phyloP scores from a whole-genome alignment of 2,329 filamentous ascomycete species.

The Calonectria henricotiae region DNA sequence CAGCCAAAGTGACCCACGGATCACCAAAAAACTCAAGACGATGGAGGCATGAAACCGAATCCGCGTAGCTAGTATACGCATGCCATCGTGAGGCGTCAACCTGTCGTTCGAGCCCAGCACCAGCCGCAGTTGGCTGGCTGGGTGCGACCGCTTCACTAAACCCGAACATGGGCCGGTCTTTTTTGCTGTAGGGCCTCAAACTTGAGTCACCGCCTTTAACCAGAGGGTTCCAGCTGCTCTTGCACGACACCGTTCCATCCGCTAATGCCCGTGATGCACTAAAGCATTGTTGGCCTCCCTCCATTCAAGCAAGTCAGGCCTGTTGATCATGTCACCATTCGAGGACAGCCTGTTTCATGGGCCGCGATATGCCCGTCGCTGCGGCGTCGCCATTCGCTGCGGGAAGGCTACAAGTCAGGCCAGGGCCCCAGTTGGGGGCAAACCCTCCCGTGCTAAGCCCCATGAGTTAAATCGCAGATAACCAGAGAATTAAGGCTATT shows the following conservation, averaged over 20 bases:
- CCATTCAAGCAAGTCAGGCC: slow-evolving; percentile 21
- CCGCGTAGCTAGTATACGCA: slow-evolving; percentile 12
- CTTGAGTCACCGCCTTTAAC: slow-evolving; percentile 26
- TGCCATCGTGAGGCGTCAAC: slow-evolving; percentile 7
- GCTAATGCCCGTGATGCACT: slow-evolving; percentile 23
- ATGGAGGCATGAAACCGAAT: slow-evolving; percentile 18
- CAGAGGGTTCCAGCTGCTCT: slow-evolving; percentile 2
- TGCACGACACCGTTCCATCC: slow-evolving; percentile 22
- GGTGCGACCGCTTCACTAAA: slow-evolving; percentile 1
- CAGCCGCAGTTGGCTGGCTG: slow-evolving; percentile 26
- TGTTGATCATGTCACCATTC: slow-evolving; percentile 24
- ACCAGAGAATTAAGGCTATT: slow-evolving; percentile 21
- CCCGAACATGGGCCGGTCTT: slow-evolving; percentile 5
- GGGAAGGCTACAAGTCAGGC: background rate
- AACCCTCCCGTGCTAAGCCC: slow-evolving; percentile 4
- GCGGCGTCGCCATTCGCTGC: slow-evolving; percentile 25
- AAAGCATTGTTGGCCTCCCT: background rate
- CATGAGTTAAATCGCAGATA: slow-evolving; percentile 24
- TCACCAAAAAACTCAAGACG: background rate
- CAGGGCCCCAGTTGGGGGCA: slow-evolving; percentile 1
- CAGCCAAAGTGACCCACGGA: slow-evolving; percentile 22
- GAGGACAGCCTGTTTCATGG: slow-evolving; percentile 30
- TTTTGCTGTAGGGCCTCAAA: slow-evolving; percentile 16
- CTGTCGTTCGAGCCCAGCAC: slow-evolving; percentile 18
- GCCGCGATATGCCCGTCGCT: slow-evolving; percentile 16